Conservation (phyloP, 495 filamentous ascomycete genomes). For the Talaromyces proteolyticus region DNA sequence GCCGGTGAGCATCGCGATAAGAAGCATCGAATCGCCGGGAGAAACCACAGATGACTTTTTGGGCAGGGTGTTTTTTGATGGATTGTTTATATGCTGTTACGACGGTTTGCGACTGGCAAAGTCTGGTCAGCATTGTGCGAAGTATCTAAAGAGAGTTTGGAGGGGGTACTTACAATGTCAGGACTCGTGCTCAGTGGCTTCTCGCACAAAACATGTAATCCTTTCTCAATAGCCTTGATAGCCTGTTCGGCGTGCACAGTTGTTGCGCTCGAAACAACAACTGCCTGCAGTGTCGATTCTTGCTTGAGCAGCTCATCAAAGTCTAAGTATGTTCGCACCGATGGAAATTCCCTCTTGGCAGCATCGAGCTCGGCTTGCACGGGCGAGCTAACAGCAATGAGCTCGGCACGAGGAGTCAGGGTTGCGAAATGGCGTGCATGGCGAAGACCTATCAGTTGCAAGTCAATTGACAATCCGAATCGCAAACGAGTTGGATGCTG, state of each 20-base stretch:
- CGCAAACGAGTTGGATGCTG: neutral
- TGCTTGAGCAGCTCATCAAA: constrained; percentile 54
- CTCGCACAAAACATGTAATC: constrained; percentile 51
- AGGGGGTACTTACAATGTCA: constrained; percentile 38
- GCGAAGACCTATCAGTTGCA: constrained; percentile 17
- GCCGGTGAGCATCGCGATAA: constrained; percentile 45
- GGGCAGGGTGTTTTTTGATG: constrained; percentile 31
- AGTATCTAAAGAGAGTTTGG: neutral
- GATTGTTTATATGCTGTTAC: constrained; percentile 37
- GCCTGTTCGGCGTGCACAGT: constrained; percentile 52
- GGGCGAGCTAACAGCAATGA: constrained; percentile 40
- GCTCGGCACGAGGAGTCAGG: constrained; percentile 35
- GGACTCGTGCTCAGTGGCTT: constrained; percentile 46
- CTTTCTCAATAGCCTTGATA: constrained; percentile 47
- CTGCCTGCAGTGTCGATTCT: constrained; percentile 41
- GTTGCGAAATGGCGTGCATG: constrained; percentile 41
- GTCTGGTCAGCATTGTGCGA: neutral
- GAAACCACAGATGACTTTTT: constrained; percentile 57
- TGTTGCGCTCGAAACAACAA: constrained; percentile 47
- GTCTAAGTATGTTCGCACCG: constrained; percentile 30
- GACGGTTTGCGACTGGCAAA: constrained; percentile 41
- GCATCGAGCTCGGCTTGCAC: constrained; percentile 34
- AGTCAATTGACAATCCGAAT: neutral
- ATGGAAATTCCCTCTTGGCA: constrained; percentile 27
- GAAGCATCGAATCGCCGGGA: constrained; percentile 51